Conservation (phyloP, 768 basidiomycete species). For the Fomitopsis serialis region DNA sequence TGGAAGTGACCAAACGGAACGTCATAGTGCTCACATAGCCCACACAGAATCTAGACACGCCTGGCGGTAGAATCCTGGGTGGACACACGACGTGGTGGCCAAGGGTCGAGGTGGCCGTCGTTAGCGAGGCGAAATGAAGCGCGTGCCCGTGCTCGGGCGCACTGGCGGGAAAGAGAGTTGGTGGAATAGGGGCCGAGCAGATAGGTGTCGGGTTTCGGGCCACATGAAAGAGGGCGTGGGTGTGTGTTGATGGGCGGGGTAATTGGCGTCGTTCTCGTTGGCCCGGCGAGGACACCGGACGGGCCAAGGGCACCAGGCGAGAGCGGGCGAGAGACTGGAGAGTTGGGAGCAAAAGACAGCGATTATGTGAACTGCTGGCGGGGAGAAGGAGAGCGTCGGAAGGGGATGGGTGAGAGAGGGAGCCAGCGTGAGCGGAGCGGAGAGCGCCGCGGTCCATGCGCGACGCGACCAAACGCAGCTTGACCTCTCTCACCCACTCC, state of each 20-base stretch:
- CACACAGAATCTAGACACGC: background rate
- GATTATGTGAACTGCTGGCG: background rate
- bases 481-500: background rate
- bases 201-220: too few relatives aligned
- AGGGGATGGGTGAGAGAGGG: background rate
- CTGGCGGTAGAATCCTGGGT: background rate
- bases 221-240: too few relatives aligned
- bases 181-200: too few relatives aligned
- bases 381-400: background rate
- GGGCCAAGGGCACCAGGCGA: background rate
- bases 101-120: background rate
- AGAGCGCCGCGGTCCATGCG: background rate
- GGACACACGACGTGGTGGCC: too few relatives aligned
- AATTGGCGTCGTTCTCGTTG: background rate
- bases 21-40: background rate
- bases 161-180: too few relatives aligned
- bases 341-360: too few relatives aligned
- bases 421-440: background rate
- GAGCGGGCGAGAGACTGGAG: background rate
- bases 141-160: too few relatives aligned
- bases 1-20: background rate
- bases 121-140: too few relatives aligned
- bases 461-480: background rate
- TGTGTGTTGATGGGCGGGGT: too few relatives aligned
- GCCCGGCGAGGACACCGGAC: background rate